Base-by-base conservation (phyloP, 2,329 filamentous ascomycete genomes). In the Plenodomus lindquistii region DNA sequence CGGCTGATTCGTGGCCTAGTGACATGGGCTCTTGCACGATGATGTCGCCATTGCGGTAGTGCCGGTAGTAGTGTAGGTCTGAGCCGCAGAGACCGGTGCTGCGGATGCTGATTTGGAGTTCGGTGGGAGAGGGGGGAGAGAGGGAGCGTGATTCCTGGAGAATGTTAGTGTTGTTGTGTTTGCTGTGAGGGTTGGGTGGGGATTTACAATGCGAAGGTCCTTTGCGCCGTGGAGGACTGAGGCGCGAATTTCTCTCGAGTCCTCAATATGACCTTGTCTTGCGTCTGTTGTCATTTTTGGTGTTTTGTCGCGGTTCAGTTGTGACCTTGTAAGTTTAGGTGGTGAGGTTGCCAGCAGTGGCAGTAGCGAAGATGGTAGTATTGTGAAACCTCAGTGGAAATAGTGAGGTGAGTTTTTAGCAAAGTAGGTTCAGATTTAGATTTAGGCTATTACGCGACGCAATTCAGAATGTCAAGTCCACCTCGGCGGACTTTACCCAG, bases 11-110 rank as follows among this genome's bases (percentile, higher is more conserved):
- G 69, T 89, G 86, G 59, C 86, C 86, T 0, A 96, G 84, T 13
- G 91, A 86, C 80, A 96, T 87, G 54, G 91, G 91, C 59, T 89
- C 84, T 66, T 84, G 86, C 48, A 95, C 85, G 50, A 92, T 81
- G 66, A 91, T 96, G 78, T 89, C 85, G 69, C 91, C 91, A 73
- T 96, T 96, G 67, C 87, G 85, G 66, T 89, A 90, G 72, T 95
- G 88, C 55, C 83, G 79, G 82, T 90, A 96, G 84, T 96, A 96
- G 79, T 96, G 86, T 4, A 86, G 79, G 69, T 89, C 86, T 42
- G 82, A 86, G 65, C 86, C 86, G 70, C 86, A 89, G 65, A 89
- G 83, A 21, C 85, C 85, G 4, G 86, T 89, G 57, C 82, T 79
- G 53, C 81, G 81, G 54, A 89, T 79, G 54, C 80, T 78, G 54